Percentiles rank a stretch among this genome's conserved stretches.
Evolutionary conservation across 345 rosid genomes (phyloP).

Genomic region (Acer saccharum): DNA sequence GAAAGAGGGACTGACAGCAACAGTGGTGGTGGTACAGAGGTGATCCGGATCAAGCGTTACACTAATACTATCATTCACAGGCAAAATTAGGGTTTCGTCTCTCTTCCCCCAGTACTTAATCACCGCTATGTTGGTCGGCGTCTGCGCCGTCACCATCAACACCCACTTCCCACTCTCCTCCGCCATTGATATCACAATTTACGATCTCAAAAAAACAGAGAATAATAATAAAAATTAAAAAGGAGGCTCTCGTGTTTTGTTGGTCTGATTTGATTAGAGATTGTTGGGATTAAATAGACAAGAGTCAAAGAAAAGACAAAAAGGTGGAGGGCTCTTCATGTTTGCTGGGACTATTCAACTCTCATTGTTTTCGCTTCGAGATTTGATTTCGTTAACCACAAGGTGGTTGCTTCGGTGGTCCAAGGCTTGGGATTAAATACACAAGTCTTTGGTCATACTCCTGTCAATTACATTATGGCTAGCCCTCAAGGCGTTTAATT

Average conservation of each 20-base stretch:
- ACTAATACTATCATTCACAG: slow-evolving; percentile 93
- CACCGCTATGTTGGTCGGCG: slow-evolving; percentile 96
- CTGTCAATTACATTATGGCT: no score
- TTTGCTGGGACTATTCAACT: neutral
- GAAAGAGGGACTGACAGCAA: slow-evolving; percentile 86
- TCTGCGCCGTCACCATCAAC: slow-evolving; percentile 77
- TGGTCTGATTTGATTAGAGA: neutral
- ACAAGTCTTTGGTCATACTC: no score
- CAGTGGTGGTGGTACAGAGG: slow-evolving; percentile 93
- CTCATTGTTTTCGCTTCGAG: neutral
- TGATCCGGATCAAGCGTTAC: slow-evolving; percentile 93
- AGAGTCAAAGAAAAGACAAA: neutral
- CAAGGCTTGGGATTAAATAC: no score
- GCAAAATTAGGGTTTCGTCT: slow-evolving; percentile 85
- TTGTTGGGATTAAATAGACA: neutral
- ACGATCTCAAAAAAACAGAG: neutral
- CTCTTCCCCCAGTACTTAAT: slow-evolving; percentile 98
- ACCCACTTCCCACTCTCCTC: slow-evolving; percentile 64
- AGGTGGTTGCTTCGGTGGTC: no score
- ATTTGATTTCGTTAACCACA: no score
- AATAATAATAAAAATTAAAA: neutral
- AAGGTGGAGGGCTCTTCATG: no score
- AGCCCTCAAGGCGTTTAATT: no score
- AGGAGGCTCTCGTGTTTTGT: no score
- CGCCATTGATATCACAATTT: neutral